A percentile compares a stretch with the other conserved stretches of the same genome.
phyloP scores from a whole-genome alignment of 495 filamentous ascomycete species.

The Hypoxylon lienhwacheense region DNA sequence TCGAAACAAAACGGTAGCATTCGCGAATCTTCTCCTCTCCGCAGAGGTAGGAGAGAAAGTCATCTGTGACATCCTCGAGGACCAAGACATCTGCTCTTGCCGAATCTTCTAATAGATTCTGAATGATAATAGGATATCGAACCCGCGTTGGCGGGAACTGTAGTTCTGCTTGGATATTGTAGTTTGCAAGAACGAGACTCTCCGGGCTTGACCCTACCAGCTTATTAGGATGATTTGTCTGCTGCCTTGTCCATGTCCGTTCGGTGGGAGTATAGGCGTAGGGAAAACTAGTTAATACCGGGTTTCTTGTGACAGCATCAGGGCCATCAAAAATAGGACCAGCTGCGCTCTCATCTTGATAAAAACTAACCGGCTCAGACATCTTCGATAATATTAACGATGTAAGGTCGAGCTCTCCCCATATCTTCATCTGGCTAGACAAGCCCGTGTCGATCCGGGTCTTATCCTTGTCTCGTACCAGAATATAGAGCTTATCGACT shows the following conservation, averaged over 20 bases:
- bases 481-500: constrained; percentile 46
- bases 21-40: constrained; percentile 44
- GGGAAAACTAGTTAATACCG: constrained; percentile 1
- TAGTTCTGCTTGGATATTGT: constrained; percentile 61
- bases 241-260: constrained; percentile 18
- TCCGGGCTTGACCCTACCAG: constrained; percentile 3
- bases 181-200: constrained; percentile 50
- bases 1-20: constrained; percentile 53
- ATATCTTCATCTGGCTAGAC: constrained; percentile 45
- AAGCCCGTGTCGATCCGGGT: constrained; percentile 19
- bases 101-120: constrained; percentile 44
- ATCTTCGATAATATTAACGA: constrained; percentile 34
- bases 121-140: constrained; percentile 53
- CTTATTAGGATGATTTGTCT: background rate
- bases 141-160: constrained; percentile 48
- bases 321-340: background rate
- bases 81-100: constrained; percentile 52
- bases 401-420: constrained; percentile 52
- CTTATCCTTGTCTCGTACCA: constrained; percentile 46
- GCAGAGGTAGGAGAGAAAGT: constrained; percentile 56
- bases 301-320: background rate
- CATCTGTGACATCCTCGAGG: constrained; percentile 61
- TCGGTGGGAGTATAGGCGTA: constrained; percentile 18
- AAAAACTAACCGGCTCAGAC: constrained; percentile 25
- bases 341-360: constrained; percentile 3